Evolutionary conservation across 2,329 filamentous ascomycete species (phyloP), one percentile per base, ranked within the genome.

Genomic region (Chaetomium olivaceum): DNA sequence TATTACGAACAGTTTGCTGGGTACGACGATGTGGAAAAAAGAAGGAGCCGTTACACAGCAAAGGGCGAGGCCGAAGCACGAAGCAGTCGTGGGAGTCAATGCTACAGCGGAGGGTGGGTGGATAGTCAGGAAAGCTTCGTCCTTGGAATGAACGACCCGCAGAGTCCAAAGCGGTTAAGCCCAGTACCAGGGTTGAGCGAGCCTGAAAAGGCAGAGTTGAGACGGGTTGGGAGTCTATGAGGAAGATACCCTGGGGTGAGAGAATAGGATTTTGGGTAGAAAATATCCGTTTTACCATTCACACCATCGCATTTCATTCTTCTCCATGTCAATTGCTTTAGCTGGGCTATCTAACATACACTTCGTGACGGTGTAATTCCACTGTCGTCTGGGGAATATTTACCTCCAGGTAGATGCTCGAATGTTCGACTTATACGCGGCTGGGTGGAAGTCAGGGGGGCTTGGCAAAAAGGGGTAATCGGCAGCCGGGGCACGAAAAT

Each of bases 41-140:
- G 68, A 33, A 21, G 39, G 25, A 58, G 39, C 16, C 19, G 16
- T 14, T 48, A 39, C 57, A 11, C 3, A 2, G 39, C 8, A 46
- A 59, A 25, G 66, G 63, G 61, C 43, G 62, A 56, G 19, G 48
- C 29, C 43, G 62, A 56, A 14, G 51, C 29, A 27, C 66, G 65
- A 39, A 23, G 54, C 48, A 58, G 46, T 4, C 36, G 64, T 31
- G 62, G 59, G 9, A 65, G 54, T 25, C 58, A 51, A 9, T 48
- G 61, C 12, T 64, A 46, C 33, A 67, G 64, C 31, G 67, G 65
- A 23, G 54, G 67, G 8, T 75, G 73, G 73, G 66, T 67, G 11
- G 68, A 73, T 43, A 75, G 72, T 61, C 73, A 76, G 68, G 75
- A 75, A 61, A 76, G 73, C 48, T 72, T 76, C 36, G 74, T 76